Base-by-base conservation (phyloP, 805 yeast species). In the Candida taoyuanica region DNA sequence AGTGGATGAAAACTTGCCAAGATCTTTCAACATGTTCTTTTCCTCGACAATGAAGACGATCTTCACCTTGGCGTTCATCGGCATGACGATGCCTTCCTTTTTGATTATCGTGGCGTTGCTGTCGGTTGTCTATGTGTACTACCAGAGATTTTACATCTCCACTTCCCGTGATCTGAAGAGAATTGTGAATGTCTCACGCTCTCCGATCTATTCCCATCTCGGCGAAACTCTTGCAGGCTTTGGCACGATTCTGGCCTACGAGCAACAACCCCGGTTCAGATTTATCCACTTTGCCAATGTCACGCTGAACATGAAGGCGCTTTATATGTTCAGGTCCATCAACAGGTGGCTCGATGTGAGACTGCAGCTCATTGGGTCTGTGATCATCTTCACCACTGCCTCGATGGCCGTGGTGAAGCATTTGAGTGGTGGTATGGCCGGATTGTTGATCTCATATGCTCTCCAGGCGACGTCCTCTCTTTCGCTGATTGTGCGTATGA, bases 401-500 rank as follows among this genome's bases (percentile, higher is more conserved):
- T 38, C 69, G 4, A 52, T 76, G 50, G 68, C 78, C 0, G 58
- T 65, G 26, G 51, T 70, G 3, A 53, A 63, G 17, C 75, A 77
- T 17, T 52, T 80, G 31, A 63, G 70, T 34, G 64, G 17, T 13
- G 98, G 98, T 63, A 65, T 85, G 58, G 89, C 89, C 54, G 99
- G 99, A 70, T 71, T 93, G 52, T 81, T 96, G 17, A 84, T 93
- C 51, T 82, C 95, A 30, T 94, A 93, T 63, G 91, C 98, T 3
- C 71, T 93, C 44, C 95, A 87, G 61, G 75, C 88, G 43, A 93
- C 99, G 0, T 95, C 87, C 62, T 74, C 96, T 0, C 73, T 93
- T 62, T 88, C 87, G 61, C 88, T 97, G 96, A 87, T 93, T 63
- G 98, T 93, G 19, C 76, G 99, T 64, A 91, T 89, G 98, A 86